Base-by-base conservation (phyloP, 192 early-diverging fungal species). In the Tieghemiomyces parasiticus region DNA sequence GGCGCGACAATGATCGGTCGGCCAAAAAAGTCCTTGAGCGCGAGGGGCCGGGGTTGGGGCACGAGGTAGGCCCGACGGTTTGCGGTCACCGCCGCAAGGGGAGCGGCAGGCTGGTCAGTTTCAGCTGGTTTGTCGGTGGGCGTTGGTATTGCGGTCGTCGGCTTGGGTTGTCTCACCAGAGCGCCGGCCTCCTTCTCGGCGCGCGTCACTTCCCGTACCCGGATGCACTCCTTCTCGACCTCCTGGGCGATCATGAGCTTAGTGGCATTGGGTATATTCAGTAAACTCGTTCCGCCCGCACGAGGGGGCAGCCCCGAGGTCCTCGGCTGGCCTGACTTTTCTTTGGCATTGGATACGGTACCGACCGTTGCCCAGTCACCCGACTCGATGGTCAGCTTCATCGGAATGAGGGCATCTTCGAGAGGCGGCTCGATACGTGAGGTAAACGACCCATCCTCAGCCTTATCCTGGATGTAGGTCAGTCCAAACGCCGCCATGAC, bases 211-310 rank as follows among this genome's bases (percentile, higher is more conserved):
- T 31, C 44, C 29, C 34, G 63, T 35, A 24, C 38, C 13, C 60
- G 25, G 19, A 60, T 52, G 30, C 32, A 60, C 33, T 69, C 46
- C 33, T 52, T 65, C 51, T 63, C 63, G 59, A 88, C 81, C 74
- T 92, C 86, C 61, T 84, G 85, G 0, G 89, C 68, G 60, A 93
- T 79, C 49, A 95, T 65, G 69, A 92, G 89, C 47, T 86, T 77
- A 6, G 87, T 80, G 0, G 89, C 82, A 66, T 91, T 89, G n/a
- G 74, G 73, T 50, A 67, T 80, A 4, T 81, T 66, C 64, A 84
- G 58, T 16, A 83, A 60, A 19, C 54, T 62, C 2, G 50, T 52
- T 6, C 38, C 38, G 16, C 38, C 38, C 8, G 6, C 16, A 42
- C 16, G 6, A n/a, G n/a, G n/a, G n/a, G n/a, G n/a, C n/a, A n/a